Evolutionary conservation across 768 basidiomycete species (phyloP), one percentile per base, ranked within the genome.

Genomic region (Tubosaeta sp.): DNA sequence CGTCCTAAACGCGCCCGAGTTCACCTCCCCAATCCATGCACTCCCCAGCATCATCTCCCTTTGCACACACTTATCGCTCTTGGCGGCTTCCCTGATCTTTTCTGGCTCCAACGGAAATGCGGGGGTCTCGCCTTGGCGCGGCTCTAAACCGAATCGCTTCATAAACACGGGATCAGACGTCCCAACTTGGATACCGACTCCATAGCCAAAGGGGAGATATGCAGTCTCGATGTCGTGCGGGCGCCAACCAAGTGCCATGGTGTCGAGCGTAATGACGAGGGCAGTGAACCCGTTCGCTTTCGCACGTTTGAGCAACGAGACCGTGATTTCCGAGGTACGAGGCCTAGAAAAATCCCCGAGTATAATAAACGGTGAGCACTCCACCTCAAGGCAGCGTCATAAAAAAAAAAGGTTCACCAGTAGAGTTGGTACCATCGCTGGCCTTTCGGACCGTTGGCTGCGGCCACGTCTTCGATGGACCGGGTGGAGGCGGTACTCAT

Each of bases 391-490:
- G 35, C 5, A n/a, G 16, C 8, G 24, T 27, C 41, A 10, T 19
- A 11, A 19, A 22, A 19, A 31, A 32, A 18, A 21, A 27, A 9
- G 21, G 24, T 70, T 52, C 45, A 84, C 86, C 88, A 88, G 64
- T 92, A 91, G 1, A 91, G 76, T 63, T 92, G 90, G 64, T 79
- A 91, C 87, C 88, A 91, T 30, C 89, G 74, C 29, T 78, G 74
- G 0, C 84, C 80, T 45, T 78, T 70, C 2, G 59, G 57, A 6
- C 83, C 86, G 56, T 84, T 90, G 24, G 81, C 90, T 36, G 74
- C 62, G 3, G 83, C 91, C n/a, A 92, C 83, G 39, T 81, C 80
- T 63, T 92, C 90, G 52, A 93, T 85, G 10, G 82, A 79, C 22
- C 85, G 79, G 25, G 77, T 73, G 2, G 86, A 77, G 4, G 90